Evolutionary conservation across 768 basidiomycete genomes (phyloP), one percentile per base, ranked within the genome.

Genomic region (Cystofilobasidium macerans): DNA sequence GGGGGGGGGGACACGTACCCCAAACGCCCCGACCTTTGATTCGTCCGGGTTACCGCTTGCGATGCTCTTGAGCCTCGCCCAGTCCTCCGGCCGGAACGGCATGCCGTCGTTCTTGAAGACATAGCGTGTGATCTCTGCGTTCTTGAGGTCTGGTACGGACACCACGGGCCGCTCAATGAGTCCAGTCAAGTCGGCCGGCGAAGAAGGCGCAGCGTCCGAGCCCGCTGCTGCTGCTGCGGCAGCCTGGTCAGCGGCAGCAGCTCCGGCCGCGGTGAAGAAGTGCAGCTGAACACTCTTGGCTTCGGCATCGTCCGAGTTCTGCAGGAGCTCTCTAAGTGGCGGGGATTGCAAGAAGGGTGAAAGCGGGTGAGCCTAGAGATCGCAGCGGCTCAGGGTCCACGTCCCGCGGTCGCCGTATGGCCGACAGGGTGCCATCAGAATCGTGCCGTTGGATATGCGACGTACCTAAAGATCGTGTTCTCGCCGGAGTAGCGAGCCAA

Each of bases 41-140:
- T 93, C 89, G 70, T 92, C 88, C 0, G 92, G 92, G 73, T 97
- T 95, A 0, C 93, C 92, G 71, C 90, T 87, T 13, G 92, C 93
- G 85, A 94, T 94, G 80, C 88, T 93, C 79, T 89, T 88, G 65
- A 94, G 76, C 38, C 92, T 80, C 69, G 75, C 83, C 93, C 93
- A 95, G 72, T 95, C 92, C 73, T 90, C 85, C 16, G 85, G 82
- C 69, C 86, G 76, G 74, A 99, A 99, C 2, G 80, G 69, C 11
- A 53, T 32, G 2, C 94, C 94, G 70, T 97, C 86, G 72, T 97
- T 99, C 74, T 81, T 84, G 73, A 97, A 89, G 0, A 82, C 81
- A 85, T 90, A 94, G 76, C 85, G 84, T 53, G 83, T 78, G 2
- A 90, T 75, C 87, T 90, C 62, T 4, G 51, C 53, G 18, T 20